Percentiles rank a stretch among this genome's conserved stretches.
Conservation (phyloP, 2,329 filamentous ascomycete species). For the Blumeria hordei region DNA sequence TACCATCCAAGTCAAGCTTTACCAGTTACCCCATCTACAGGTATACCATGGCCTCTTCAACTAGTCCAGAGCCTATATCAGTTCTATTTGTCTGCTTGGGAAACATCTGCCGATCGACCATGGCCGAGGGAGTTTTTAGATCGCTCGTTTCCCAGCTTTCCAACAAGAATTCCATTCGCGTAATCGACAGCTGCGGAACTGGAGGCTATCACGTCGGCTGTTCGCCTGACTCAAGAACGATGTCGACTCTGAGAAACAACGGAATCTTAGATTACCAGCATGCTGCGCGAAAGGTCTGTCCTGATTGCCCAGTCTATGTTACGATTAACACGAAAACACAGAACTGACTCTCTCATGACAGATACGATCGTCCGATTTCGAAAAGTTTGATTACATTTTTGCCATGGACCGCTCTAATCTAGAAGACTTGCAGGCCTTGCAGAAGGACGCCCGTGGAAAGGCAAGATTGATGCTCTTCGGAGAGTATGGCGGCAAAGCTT, state of each 20-base stretch:
- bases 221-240: slow-evolving; percentile 58
- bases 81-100: slow-evolving; percentile 91
- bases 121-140: slow-evolving; percentile 88
- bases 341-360: slow-evolving; percentile 26
- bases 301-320: no score
- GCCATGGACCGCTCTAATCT: slow-evolving; percentile 83
- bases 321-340: no score
- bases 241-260: slow-evolving; percentile 50
- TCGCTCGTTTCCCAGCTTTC: slow-evolving; percentile 37
- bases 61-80: slow-evolving; percentile 23
- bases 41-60: background rate
- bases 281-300: slow-evolving; percentile 21
- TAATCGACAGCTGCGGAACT: slow-evolving; percentile 76
- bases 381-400: slow-evolving; percentile 75
- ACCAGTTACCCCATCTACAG: no score
- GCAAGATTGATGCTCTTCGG: slow-evolving; percentile 65
- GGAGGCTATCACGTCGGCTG: slow-evolving; percentile 62
- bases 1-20: no score
- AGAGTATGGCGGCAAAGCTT: slow-evolving; percentile 43
- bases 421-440: slow-evolving; percentile 37
- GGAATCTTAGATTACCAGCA: slow-evolving; percentile 59
- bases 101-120: slow-evolving; percentile 85
- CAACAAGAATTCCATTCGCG: slow-evolving; percentile 32
- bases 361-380: slow-evolving; percentile 45
- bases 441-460: slow-evolving; percentile 27